Evolutionary conservation across 805 yeast genomes (phyloP), one percentile per base, ranked within the genome.

Genomic region (Candida railenensis): DNA sequence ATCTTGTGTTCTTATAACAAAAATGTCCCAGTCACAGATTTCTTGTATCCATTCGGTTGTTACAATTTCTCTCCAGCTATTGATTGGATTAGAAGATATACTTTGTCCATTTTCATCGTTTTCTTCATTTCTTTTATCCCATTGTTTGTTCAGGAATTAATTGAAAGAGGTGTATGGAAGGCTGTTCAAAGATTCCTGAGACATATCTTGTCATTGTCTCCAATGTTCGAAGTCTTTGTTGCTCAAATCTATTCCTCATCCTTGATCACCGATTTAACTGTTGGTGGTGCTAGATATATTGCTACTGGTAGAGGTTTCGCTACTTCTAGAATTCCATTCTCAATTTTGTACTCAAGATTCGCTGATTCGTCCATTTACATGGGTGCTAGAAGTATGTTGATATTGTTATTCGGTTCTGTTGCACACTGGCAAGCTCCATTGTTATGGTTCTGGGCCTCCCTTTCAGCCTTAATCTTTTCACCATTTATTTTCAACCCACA

Each of bases 401-500:
- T 86, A 77, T 75, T 86, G 53, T 65, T 85, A 50, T 85, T 85
- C 51, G 89, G 87, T 60, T 79, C 90, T 16, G 81, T 82, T 56
- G 77, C 90, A 22, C 83, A 82, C 60, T 87, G 98, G 98, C 95
- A 89, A 71, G 86, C 96, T 20, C 88, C 97, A 37, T 76, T 94
- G 57, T 69, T 92, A 53, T 94, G 97, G 97, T 94, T 94, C 82
- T 94, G 98, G 97, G 85, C 94, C 49, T 86, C 96, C 16, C 74
- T 90, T 57, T 77, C 90, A 41, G 88, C 98, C 2, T 78, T 94
- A 72, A 79, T 89, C 72, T 81, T 89, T 57, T 85, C 98, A 42
- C 99, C 99, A 60, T 90, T 92, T 67, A 63, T 94, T 50, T 94
- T 89, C 82, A 94, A 94, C 73, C 99, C 99, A 41, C 97, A 92